Base-by-base conservation (phyloP, 2,329 filamentous ascomycete species). In the Ophiostoma piceae region DNA sequence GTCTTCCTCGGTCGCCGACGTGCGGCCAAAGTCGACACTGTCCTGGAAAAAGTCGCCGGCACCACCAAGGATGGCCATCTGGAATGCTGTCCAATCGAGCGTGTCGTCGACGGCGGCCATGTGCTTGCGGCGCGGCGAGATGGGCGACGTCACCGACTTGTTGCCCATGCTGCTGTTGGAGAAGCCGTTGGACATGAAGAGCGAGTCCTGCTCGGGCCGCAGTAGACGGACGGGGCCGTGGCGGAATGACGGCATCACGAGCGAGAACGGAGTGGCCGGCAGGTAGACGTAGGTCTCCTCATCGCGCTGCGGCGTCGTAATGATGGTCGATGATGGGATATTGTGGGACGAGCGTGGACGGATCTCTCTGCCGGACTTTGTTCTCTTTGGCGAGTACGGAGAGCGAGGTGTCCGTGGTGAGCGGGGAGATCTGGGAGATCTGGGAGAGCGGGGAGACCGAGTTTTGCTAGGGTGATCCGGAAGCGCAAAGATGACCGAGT, bases 11-110 rank as follows among this genome's bases (percentile, higher is more conserved):
- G 70, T 75, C 2, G 73, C 74, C 2, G 74, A 74, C 8, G 72
- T 77, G 6, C 77, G 78, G 14, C 80, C 77, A 65, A 78, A 80
- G 73, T 82, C 80, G 66, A 79, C 78, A 22, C 78, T 77, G 67
- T 84, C 84, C 22, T 78, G 78, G 68, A 81, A 79, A 64, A 84
- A 79, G 73, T 86, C 84, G 39, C 83, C 84, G 1, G 84, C 83
- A 5, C 84, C 85, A 60, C 86, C 86, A 0, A 85, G 78, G 67
- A 88, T 87, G 19, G 87, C 86, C 82, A 88, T 87, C 77, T 89
- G 87, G 75, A 88, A 89, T 3, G 86, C 86, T 6, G 84, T 87
- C 86, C 86, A 88, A 79, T 89, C 86, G 3, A 88, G 77, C 9
- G 80, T 82, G 66, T 84, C 84, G 67, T 86, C 85, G 71, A 78